Evolutionary conservation across 345 rosid genomes (phyloP).

Genomic region (Eucalyptus coolabah): DNA sequence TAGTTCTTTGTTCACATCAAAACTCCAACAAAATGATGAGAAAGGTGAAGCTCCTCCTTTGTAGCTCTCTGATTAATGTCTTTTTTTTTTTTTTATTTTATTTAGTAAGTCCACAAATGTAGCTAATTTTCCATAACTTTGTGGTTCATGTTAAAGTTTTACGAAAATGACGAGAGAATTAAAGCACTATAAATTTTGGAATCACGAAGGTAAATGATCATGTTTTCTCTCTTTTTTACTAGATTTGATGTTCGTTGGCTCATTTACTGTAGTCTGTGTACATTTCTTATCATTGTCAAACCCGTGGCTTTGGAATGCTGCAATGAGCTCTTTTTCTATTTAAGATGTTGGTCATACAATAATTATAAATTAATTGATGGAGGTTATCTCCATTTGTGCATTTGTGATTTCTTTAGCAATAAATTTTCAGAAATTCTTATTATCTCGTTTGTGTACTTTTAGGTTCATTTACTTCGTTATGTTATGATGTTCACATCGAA

Average conservation of each 20-base stretch:
- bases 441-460: background rate
- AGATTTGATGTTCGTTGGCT: too few species aligned
- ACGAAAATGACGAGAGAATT: background rate
- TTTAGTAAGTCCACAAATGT: background rate
- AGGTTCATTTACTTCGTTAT: background rate
- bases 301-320: too few species aligned
- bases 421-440: too few species aligned
- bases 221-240: background rate
- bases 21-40: background rate
- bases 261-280: background rate
- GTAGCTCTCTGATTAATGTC: background rate
- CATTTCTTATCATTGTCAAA: background rate
- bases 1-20: background rate
- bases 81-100: too few species aligned
- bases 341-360: background rate
- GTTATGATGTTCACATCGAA: fast-evolving
- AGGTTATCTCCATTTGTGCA: background rate
- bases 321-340: background rate
- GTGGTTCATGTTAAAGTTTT: too few species aligned
- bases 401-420: background rate
- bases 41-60: background rate
- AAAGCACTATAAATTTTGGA: background rate
- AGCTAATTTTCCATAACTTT: too few species aligned
- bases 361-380: background rate
- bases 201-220: background rate